Conservation (phyloP, 2,329 filamentous ascomycete genomes). For the Lachnellula arida region DNA sequence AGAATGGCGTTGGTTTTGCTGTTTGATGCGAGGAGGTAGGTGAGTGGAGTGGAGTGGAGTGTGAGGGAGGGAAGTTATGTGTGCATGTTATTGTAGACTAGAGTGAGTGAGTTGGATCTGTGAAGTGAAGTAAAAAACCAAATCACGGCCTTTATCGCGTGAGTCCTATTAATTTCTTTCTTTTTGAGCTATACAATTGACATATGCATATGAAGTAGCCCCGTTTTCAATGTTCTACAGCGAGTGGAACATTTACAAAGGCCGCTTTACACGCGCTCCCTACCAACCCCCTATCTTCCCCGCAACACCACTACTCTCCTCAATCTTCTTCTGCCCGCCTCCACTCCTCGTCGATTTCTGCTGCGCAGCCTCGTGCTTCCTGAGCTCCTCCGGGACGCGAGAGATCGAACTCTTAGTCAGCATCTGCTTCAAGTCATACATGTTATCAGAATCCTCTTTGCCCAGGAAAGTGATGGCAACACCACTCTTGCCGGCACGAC, state of each 20-base stretch:
- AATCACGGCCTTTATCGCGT: too few relatives aligned
- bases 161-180: too few relatives aligned
- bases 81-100: too few relatives aligned
- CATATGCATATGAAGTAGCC: too few relatives aligned
- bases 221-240: neutral
- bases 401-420: slow-evolving; percentile 84
- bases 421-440: slow-evolving; percentile 97
- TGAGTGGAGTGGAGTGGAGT: too few relatives aligned
- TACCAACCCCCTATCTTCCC: slow-evolving; percentile 35
- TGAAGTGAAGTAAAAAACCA: neutral
- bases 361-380: slow-evolving; percentile 87
- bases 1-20: slow-evolving; percentile 28
- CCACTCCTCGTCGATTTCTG: slow-evolving; percentile 58
- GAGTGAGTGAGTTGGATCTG: too few relatives aligned
- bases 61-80: too few relatives aligned
- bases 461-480: slow-evolving; percentile 94
- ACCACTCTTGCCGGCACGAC: slow-evolving; percentile 95
- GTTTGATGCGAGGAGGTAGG: neutral
- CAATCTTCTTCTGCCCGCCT: slow-evolving; percentile 43
- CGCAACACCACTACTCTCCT: slow-evolving; percentile 34
- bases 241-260: neutral
- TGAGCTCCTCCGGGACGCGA: slow-evolving; percentile 84
- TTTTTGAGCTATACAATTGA: too few relatives aligned
- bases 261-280: neutral
- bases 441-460: slow-evolving; percentile 79